phyloP scores from a whole-genome alignment of 108 stramenopile genomes.

The Cyclotella cryptica region DNA sequence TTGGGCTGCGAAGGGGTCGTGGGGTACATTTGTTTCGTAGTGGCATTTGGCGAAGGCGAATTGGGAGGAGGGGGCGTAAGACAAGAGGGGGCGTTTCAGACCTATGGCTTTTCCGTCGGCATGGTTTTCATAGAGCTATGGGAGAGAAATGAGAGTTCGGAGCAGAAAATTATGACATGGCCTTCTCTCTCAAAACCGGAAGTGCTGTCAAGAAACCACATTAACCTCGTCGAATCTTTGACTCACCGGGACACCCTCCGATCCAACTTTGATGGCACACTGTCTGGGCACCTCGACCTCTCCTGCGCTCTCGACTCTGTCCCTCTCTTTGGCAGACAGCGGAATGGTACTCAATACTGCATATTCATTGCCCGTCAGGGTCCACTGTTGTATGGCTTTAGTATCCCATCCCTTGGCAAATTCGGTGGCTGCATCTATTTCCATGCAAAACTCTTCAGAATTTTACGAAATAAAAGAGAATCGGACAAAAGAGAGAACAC shows the following conservation, averaged over 20 bases:
- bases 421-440: conserved; percentile 92
- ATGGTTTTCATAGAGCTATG: conserved; percentile 59
- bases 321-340: conserved; percentile 58
- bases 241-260: conserved; percentile 60
- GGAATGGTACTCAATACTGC: conserved; percentile 91
- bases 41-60: conserved; percentile 95
- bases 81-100: conserved; percentile 70
- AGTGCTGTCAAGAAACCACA: too few relatives aligned
- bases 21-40: conserved; percentile 89
- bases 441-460: conserved; percentile 92
- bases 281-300: conserved; percentile 65
- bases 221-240: too few relatives aligned
- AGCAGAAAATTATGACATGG: not conserved
- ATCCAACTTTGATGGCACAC: conserved; percentile 66
- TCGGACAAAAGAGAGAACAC: too few relatives aligned
- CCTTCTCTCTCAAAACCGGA: too few relatives aligned
- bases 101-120: conserved; percentile 80
- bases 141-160: not conserved
- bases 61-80: conserved; percentile 87
- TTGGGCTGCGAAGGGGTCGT: conserved; percentile 89
- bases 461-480: too few relatives aligned
- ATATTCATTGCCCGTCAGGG: conserved; percentile 89
- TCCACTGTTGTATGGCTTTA: conserved; percentile 75
- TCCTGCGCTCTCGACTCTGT: conserved; percentile 29
- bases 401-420: conserved; percentile 90